Base-by-base conservation (phyloP, 495 filamentous ascomycete genomes). In the Daldinia bambusicola region DNA sequence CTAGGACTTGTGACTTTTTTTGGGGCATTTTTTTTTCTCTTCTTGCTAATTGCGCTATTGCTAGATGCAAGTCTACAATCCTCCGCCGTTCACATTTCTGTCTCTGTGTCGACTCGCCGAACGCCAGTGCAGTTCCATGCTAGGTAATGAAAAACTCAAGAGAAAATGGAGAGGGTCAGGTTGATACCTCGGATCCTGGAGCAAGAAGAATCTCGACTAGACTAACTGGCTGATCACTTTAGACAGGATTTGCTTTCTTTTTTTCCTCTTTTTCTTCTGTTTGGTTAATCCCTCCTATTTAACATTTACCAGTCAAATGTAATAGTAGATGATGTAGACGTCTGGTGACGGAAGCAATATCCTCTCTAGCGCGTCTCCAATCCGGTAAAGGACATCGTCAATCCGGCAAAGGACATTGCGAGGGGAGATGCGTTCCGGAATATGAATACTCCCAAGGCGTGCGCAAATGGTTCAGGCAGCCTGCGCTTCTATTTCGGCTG, bases 401-500 rank as follows among this genome's bases (percentile, higher is more conserved):
- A n/a, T n/a, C n/a, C n/a, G n/a, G n/a, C n/a, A n/a, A n/a, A 26
- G 26, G 26, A 26, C 26, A 26, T 26, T 26, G 2, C 34, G 34
- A 36, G 9, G 34, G 2, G 2, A 7, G 16, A 20, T 48, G 43
- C 5, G 8, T 48, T 18, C 20, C 1, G 43, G 14, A 13, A 22
- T 48, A 48, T 18, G 14, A 13, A 22, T 48, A 48, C 43, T 18
- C 43, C 43, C 12, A 10, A 48, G 43, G 18, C 18, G 9, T 20
- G 20, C 4, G 16, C 4, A 6, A 30, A 22, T 38, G 30, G 10
- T 50, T 36, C 57, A 38, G 34, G 57, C 6, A 61, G 45, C 50
- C 61, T 66, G 55, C 37, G 55, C 51, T 61, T 62, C 68, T 71
- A 74, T 62, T 72, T 71, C 43, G 75, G 34, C 56, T 67, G 53